Base-by-base conservation (phyloP, 805 yeast genomes). In the Wickerhamomyces chaumierensis region DNA sequence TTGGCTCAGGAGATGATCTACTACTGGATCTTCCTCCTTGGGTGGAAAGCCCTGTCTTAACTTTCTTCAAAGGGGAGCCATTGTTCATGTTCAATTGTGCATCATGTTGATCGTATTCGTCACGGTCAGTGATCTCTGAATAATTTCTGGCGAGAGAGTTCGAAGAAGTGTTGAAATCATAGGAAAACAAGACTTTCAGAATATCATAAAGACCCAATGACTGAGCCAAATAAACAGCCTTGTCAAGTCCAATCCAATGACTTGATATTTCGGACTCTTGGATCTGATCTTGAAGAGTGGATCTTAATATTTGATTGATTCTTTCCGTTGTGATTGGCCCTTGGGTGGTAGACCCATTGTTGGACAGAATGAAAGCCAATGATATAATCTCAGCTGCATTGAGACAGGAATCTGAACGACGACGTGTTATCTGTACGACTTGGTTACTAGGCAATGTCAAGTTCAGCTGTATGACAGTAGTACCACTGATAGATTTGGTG, bases 361-460 rank as follows among this genome's bases (percentile, higher is more conserved):
- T 7, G 9, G 9, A 7, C 23, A 21, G 9, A 6, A 21, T 7
- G 6, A 21, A 21, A 31, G 88, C 87, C 40, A 82, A 73, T 55
- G 83, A 81, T 46, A 83, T 62, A 16, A 82, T 78, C 56, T 83
- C 94, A 0, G 94, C 81, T 15, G 88, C 86, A 55, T 83, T 83
- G 40, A 92, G 83, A 77, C 86, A 81, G 36, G 78, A 78, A 56
- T 82, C 90, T 35, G 68, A 65, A 47, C 81, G 75, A 42, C 90
- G 65, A 56, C 88, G 69, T 90, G 81, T 82, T 17, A 82, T 13
- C 9, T 21, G 23, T 6, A 21, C 23, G 9, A n/a, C n/a, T n/a
- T n/a, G n/a, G n/a, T n/a, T n/a, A n/a, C n/a, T n/a, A n/a, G n/a
- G n/a, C n/a, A 21, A 9, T 21, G 23, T 21, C 9, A 21, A 21